These are phyloP conservation scores for Poronia punctata DNA, from an alignment of 495 filamentous ascomycete genomes.

Conservation along the genomic window DNA sequence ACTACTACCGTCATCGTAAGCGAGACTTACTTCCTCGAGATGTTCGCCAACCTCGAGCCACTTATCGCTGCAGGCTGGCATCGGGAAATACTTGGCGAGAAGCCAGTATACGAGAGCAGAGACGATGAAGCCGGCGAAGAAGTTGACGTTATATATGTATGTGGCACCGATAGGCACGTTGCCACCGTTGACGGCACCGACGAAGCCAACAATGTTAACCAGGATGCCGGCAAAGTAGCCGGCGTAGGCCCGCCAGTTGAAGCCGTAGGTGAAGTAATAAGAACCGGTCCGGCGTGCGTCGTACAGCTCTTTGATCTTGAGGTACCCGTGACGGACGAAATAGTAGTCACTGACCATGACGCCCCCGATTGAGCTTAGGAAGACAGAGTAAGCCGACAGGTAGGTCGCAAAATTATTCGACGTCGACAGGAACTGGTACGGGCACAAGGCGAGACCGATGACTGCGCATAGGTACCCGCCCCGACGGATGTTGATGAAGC, in stretches of 20 bases:
- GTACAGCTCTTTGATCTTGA: constrained; percentile 74
- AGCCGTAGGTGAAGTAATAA: constrained; percentile 67
- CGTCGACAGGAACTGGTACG: constrained; percentile 71
- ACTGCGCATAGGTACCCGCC: constrained; percentile 84
- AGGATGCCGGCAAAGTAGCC: constrained; percentile 83
- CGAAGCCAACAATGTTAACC: constrained; percentile 91
- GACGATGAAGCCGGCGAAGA: constrained; percentile 77
- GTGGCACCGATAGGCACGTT: constrained; percentile 66
- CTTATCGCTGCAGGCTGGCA: constrained; percentile 63
- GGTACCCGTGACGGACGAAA: constrained; percentile 74
- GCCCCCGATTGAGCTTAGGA: constrained; percentile 86
- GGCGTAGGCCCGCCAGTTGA: constrained; percentile 77
- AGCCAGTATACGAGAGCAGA: constrained; percentile 59
- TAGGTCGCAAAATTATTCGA: constrained; percentile 94
- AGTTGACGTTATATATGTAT: constrained; percentile 88
- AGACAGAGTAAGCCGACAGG: constrained; percentile 90
- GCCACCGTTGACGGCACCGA: constrained; percentile 61
- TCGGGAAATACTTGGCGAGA: constrained; percentile 60
- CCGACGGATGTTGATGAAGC: constrained; percentile 81
- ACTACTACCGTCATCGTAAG: constrained; percentile 30
- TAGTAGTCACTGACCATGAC: constrained; percentile 92
- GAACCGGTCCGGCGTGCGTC: constrained; percentile 56
- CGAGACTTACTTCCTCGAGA: constrained; percentile 43
- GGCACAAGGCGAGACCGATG: constrained; percentile 82
- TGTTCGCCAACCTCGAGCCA: constrained; percentile 82